A percentile compares a stretch with the other conserved stretches of the same genome.
Conservation (phyloP, 1,139 yeast genomes). For the Saccharomyces hybrid region DNA sequence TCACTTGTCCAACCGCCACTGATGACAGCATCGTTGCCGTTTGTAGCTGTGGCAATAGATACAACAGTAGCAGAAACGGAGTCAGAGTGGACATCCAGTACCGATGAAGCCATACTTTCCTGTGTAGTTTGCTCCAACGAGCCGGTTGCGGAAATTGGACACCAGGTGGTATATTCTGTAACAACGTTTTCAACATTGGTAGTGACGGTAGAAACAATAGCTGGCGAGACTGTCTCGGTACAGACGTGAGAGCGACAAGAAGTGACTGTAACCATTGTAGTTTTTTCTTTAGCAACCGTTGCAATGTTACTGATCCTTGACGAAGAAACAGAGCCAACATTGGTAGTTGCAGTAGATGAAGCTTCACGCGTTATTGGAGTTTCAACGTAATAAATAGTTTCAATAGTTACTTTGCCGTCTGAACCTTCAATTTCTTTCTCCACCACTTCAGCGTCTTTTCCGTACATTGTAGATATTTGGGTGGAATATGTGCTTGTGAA, state of each 20-base stretch:
- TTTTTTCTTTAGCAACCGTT: neutral
- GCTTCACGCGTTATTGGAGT: slow-evolving; percentile 1
- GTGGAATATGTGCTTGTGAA: slow-evolving; percentile 1
- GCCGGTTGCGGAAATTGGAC: neutral
- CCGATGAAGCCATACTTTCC: neutral
- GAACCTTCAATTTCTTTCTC: neutral
- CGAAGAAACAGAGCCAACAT: neutral
- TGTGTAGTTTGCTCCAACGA: neutral
- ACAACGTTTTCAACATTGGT: neutral
- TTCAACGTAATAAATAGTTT: slow-evolving; percentile 3
- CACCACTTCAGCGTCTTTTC: neutral
- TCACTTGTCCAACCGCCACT: neutral
- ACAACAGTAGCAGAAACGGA: neutral
- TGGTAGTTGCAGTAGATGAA: neutral
- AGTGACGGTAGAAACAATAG: neutral
- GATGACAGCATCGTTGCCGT: neutral
- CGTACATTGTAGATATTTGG: neutral
- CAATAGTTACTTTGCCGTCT: slow-evolving; percentile 1
- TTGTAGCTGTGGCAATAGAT: neutral
- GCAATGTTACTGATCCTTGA: neutral
- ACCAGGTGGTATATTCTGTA: neutral
- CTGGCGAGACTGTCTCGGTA: neutral
- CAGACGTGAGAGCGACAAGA: neutral
- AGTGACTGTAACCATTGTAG: neutral
- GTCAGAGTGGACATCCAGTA: neutral